Conservation (phyloP, 768 basidiomycete genomes). For the Crepidotus variabilis region DNA sequence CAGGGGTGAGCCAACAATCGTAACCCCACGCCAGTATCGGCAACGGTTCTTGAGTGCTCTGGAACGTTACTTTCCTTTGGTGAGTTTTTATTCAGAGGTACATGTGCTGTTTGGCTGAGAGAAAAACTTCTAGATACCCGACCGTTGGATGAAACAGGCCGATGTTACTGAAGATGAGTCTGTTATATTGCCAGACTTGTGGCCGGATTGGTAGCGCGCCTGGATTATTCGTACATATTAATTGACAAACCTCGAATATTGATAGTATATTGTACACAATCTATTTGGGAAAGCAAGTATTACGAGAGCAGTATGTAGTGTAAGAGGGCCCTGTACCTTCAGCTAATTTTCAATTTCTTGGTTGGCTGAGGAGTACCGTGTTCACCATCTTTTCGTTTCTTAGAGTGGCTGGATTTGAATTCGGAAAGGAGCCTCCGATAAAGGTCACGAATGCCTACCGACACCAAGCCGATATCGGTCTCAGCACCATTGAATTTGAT, state of each 20-base stretch:
- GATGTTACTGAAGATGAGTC: slow-evolving; percentile 77
- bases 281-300: neutral
- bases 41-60: slow-evolving; percentile 83
- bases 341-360: slow-evolving; percentile 67
- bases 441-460: slow-evolving; percentile 46
- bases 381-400: slow-evolving; percentile 77
- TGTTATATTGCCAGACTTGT: slow-evolving; percentile 49
- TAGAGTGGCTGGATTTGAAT: slow-evolving; percentile 46
- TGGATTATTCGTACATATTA: slow-evolving; percentile 14
- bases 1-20: slow-evolving; percentile 92
- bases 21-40: slow-evolving; percentile 93
- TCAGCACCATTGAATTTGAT: slow-evolving; percentile 82
- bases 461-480: slow-evolving; percentile 71
- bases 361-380: slow-evolving; percentile 56
- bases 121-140: slow-evolving; percentile 58
- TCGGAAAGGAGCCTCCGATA: slow-evolving; percentile 48
- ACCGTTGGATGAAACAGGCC: slow-evolving; percentile 87
- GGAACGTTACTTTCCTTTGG: slow-evolving; percentile 87
- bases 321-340: slow-evolving; percentile 11
- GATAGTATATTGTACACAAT: slow-evolving; percentile 1
- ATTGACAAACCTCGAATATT: slow-evolving; percentile 20
- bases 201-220: slow-evolving; percentile 56
- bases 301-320: neutral
- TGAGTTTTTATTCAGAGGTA: slow-evolving; percentile 29
- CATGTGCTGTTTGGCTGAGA: slow-evolving; percentile 4